Evolutionary conservation across 495 filamentous ascomycete species (phyloP).

Genomic region (Viridothelium virens): DNA sequence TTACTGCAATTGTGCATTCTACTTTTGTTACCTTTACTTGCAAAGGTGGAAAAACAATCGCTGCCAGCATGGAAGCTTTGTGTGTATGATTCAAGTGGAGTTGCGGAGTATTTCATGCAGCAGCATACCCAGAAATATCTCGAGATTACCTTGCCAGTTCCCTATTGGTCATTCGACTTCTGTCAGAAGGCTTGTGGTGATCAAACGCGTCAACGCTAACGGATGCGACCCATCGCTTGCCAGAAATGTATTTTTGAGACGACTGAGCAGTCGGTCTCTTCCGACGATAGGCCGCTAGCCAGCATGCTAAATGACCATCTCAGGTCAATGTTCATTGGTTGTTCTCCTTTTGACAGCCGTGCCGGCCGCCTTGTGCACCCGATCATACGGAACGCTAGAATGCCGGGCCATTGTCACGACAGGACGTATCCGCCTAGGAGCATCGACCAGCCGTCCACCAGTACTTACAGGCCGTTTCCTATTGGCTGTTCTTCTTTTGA

Average conservation of each 20-base stretch:
- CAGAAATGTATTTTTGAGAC: too few relatives aligned
- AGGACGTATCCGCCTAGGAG: neutral
- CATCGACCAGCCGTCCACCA: neutral
- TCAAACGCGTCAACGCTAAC: too few relatives aligned
- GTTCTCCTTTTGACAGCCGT: constrained; percentile 4
- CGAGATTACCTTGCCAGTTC: too few relatives aligned
- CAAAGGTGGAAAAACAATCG: neutral
- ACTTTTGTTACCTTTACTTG: constrained; percentile 6
- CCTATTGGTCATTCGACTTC: too few relatives aligned
- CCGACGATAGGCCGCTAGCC: too few relatives aligned
- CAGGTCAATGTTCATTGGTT: neutral
- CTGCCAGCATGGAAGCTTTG: neutral
- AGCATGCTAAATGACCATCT: too few relatives aligned
- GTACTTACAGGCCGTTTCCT: neutral
- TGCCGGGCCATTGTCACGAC: neutral
- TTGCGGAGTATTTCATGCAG: neutral
- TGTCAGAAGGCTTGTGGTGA: too few relatives aligned
- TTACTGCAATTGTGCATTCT: constrained; percentile 7
- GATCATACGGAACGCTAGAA: too few relatives aligned
- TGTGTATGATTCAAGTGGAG: neutral
- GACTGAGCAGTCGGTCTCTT: too few relatives aligned
- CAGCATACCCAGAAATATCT: too few relatives aligned
- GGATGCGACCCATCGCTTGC: too few relatives aligned
- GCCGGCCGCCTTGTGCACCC: neutral
- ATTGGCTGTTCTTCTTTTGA: constrained; percentile 18